Evolutionary conservation across 2,329 filamentous ascomycete species (phyloP), one percentile per base, ranked within the genome.

Genomic region (Annulohypoxylon truncatum): DNA sequence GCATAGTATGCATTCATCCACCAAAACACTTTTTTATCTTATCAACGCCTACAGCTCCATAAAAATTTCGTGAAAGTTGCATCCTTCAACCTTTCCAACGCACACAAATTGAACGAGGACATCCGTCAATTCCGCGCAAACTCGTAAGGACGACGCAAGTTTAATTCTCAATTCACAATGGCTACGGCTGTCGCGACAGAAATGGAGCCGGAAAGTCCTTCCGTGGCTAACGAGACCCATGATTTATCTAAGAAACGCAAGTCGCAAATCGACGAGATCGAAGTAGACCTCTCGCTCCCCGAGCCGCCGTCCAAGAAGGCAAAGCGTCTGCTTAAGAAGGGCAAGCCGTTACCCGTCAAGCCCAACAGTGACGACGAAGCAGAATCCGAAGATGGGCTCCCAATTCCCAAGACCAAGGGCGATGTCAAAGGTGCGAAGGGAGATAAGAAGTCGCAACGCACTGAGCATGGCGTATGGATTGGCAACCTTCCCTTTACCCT

Each of bases 221-320:
- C 44, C 6, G 47, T 35, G 2, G 62, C 18, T n/a, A 15, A 66
- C 18, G 33, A 72, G 2, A 57, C 18, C n/a, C 26, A 64, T n/a
- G 33, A 73, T 38, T 75, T 4, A 15, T 48, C 82, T 61, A 91
- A 86, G 77, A 93, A 96, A 82, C 91, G 92, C 79, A 96, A 95
- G 80, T 82, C 89, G 52, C 80, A 84, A 58, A 79, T 86, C 58
- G 86, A 90, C 50, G 92, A 94, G 74, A 91, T 99, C 75, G 93
- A 97, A 79, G 94, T 99, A 77, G 93, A 99, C 78, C 82, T 99
- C 68, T 85, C 83, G 69, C 89, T 92, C n/a, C 96, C 96, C 24
- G 94, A 98, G 76, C 96, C 96, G 18, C 93, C 93, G 0, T 98
- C 96, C 31, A 99, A 98, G 80, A 96, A 96, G 77, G 94, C 93